A percentile compares a stretch with the other conserved stretches of the same genome.
Conservation (phyloP, 257 asterid genomes). For the Penstemon barbatus region DNA sequence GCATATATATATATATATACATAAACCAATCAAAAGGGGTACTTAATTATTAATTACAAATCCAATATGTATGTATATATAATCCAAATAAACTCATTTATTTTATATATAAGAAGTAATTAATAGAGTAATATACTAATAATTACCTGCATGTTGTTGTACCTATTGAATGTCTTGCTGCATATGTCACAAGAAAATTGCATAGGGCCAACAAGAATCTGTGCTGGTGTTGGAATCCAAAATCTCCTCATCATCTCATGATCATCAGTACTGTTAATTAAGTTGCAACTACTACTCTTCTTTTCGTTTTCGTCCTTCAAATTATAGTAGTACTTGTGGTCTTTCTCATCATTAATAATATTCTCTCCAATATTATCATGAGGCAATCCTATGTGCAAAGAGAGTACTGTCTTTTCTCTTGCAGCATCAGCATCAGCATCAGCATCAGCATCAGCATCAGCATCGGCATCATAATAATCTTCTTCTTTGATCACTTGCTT, state of each 20-base stretch:
- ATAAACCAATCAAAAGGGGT: too few species aligned
- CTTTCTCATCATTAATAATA: constrained; percentile 13
- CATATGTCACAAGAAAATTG: constrained; percentile 86
- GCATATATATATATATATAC: not conserved
- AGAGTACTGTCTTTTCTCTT: constrained; percentile 42
- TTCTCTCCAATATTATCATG: constrained; percentile 23
- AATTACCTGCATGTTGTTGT: constrained; percentile 90
- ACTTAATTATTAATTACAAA: too few species aligned
- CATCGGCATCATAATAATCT: not conserved
- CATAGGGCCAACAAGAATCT: constrained; percentile 93
- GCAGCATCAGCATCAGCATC: not conserved
- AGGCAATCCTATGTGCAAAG: constrained; percentile 84
- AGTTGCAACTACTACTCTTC: constrained; percentile 23
- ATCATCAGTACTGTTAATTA: constrained; percentile 26
- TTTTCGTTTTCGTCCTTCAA: constrained; percentile 38
- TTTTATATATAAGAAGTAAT: not conserved
- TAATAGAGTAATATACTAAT: too few species aligned
- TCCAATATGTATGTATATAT: too few species aligned
- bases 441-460: too few species aligned
- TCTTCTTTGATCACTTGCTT: constrained; percentile 41
- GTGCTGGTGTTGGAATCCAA: constrained; percentile 94
- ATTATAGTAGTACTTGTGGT: constrained; percentile 14
- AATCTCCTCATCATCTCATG: constrained; percentile 40
- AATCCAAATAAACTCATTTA: not conserved
- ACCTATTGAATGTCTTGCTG: constrained; percentile 86